Evolutionary conservation across 192 early-diverging fungal species (phyloP).

Genomic region (Blastocladiella britannica): DNA sequence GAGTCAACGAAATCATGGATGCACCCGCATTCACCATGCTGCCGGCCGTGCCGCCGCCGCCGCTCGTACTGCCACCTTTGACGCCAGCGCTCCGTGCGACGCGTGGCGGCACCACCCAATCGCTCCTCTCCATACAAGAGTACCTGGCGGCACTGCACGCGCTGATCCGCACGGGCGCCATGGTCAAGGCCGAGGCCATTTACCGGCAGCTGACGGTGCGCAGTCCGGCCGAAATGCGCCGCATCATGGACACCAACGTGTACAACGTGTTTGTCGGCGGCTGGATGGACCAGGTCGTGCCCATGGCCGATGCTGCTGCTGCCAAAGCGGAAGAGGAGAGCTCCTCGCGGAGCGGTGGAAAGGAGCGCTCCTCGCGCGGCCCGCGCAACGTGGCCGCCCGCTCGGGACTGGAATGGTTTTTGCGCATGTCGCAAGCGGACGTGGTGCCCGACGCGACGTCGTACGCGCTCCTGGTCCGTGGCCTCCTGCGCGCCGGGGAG

Average conservation of each 20-base stretch:
- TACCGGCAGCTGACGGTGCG: conserved; percentile 37
- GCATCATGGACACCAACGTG: conserved; percentile 41
- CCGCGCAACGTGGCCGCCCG: conserved; percentile 48
- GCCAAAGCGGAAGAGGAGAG: conserved; percentile 44
- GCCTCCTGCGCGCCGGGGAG: conserved; percentile 7
- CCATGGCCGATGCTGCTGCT: conserved; percentile 37
- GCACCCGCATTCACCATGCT: too few species aligned
- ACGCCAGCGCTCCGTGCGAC: background rate
- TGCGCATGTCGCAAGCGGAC: conserved; percentile 20
- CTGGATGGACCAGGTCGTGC: conserved; percentile 24
- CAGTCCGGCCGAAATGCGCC: conserved; percentile 45
- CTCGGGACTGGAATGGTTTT: conserved; percentile 38
- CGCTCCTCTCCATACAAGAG: conserved; percentile 12
- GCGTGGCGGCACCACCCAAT: background rate
- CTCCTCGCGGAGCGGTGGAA: too few species aligned
- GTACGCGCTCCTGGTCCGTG: conserved; percentile 10
- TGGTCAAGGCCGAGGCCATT: conserved; percentile 50
- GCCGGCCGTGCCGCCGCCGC: too few species aligned
- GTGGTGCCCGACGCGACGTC: conserved; percentile 1
- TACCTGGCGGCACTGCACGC: conserved; percentile 61
- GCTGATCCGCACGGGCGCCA: conserved; percentile 47
- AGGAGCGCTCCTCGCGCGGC: conserved; percentile 35
- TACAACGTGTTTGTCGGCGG: conserved; percentile 72
- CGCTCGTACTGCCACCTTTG: background rate
- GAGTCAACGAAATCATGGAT: too few species aligned